Conservation (phyloP, 2,329 filamentous ascomycete genomes). For the Penicillium sp. region DNA sequence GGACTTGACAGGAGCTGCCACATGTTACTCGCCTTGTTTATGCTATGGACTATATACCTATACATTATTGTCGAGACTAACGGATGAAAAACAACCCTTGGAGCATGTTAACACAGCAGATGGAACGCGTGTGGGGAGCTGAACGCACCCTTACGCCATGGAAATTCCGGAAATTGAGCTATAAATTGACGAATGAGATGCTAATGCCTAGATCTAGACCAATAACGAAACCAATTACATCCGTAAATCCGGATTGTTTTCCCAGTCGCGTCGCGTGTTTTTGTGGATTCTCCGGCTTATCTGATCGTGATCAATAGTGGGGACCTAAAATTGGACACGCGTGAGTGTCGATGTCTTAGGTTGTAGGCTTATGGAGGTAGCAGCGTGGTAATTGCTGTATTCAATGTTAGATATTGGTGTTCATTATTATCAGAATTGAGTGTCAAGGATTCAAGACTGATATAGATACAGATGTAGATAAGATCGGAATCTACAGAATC, state of each 20-base stretch:
- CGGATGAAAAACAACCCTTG: neutral
- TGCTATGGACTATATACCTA: neutral
- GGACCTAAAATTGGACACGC: constrained; percentile 9
- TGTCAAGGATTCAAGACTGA: neutral
- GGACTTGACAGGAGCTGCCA: constrained; percentile 2
- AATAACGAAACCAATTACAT: constrained; percentile 10
- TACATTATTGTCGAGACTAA: neutral
- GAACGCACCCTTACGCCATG: neutral
- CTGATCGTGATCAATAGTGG: constrained; percentile 12
- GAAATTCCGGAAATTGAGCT: neutral
- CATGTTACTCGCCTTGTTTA: neutral
- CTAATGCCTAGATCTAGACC: constrained; percentile 5
- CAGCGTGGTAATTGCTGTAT: neutral
- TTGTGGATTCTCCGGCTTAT: constrained; percentile 7
- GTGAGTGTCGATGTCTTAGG: neutral
- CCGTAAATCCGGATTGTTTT: constrained; percentile 19
- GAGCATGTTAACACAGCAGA: neutral
- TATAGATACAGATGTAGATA: constrained; percentile 2
- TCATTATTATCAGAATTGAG: neutral
- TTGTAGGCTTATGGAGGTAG: neutral
- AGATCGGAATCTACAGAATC: constrained; percentile 1
- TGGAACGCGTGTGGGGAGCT: constrained; percentile 5
- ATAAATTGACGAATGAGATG: constrained; percentile 3
- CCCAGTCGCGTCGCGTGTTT: constrained; percentile 17
- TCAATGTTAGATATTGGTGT: neutral